Evolutionary conservation across 2,329 filamentous ascomycete species (phyloP).

Genomic region (Fusarium neocosmosporiellum): DNA sequence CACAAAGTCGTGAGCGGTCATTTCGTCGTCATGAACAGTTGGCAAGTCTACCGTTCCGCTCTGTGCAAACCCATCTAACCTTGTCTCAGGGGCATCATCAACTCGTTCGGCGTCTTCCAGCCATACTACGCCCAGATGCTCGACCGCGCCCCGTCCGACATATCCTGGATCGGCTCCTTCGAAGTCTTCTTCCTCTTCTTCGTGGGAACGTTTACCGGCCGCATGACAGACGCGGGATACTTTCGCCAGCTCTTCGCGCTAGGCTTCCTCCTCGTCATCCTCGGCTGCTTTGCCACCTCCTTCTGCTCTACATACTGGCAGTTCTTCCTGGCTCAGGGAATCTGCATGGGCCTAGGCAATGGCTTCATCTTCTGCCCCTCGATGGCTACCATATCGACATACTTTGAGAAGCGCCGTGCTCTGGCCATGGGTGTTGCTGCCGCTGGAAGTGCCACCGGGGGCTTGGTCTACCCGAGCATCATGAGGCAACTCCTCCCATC

Average conservation of each 20-base stretch:
- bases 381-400: conserved; percentile 9
- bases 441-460: conserved; percentile 2
- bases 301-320: conserved; percentile 14
- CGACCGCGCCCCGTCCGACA: conserved; percentile 53
- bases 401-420: conserved; percentile 6
- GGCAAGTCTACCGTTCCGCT: not conserved
- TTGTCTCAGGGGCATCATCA: conserved; percentile 59
- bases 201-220: conserved; percentile 61
- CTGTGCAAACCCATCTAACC: conserved; percentile 39
- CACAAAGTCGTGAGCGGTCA: not conserved
- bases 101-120: conserved; percentile 64
- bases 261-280: not conserved
- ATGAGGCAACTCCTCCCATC: conserved; percentile 13
- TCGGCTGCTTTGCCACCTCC: conserved; percentile 9
- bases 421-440: conserved; percentile 13
- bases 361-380: conserved; percentile 10
- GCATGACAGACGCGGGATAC: conserved; percentile 64
- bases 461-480: conserved; percentile 4
- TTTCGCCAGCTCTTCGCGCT: conserved; percentile 45
- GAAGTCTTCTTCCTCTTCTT: conserved; percentile 65
- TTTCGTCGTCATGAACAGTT: conserved; percentile 43
- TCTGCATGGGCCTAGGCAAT: conserved; percentile 16
- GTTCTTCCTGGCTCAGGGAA: conserved; percentile 13
- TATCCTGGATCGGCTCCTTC: conserved; percentile 65
- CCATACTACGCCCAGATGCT: conserved; percentile 57